Evolutionary conservation across 495 filamentous ascomycete genomes (phyloP).

Genomic region (Opeltia flavorubescens): DNA sequence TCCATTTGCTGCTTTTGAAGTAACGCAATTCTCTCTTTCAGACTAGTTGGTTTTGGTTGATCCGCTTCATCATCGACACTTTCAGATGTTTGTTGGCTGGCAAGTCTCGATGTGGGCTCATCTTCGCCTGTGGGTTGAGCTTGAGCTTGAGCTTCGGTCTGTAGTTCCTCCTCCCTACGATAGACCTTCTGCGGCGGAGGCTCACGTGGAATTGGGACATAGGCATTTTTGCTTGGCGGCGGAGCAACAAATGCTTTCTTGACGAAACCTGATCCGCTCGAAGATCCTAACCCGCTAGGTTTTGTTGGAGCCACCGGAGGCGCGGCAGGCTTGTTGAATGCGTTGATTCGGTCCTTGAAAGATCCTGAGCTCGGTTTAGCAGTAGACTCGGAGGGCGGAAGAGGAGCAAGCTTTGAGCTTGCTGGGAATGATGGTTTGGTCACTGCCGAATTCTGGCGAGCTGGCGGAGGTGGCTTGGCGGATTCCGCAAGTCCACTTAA

Average conservation of each 20-base stretch:
- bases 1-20: constrained; percentile 90
- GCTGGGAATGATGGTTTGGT: constrained; percentile 12
- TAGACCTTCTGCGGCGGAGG: constrained; percentile 61
- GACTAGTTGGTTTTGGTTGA: constrained; percentile 73
- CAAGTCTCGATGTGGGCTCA: constrained; percentile 39
- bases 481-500: neutral
- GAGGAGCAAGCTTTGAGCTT: constrained; percentile 34
- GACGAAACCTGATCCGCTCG: constrained; percentile 56
- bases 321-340: constrained; percentile 83
- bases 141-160: constrained; percentile 45
- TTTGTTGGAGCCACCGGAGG: constrained; percentile 81
- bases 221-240: constrained; percentile 86
- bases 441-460: neutral
- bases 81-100: constrained; percentile 42
- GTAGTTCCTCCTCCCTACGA: constrained; percentile 78
- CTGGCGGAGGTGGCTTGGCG: neutral
- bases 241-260: constrained; percentile 98
- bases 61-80: constrained; percentile 48
- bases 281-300: constrained; percentile 44
- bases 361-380: constrained; percentile 67
- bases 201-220: constrained; percentile 58
- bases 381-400: constrained; percentile 45
- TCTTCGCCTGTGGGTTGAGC: constrained; percentile 30
- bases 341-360: constrained; percentile 89
- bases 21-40: constrained; percentile 89